Evolutionary conservation across 2,329 filamentous ascomycete genomes (phyloP).

Genomic region (Triangularia verruculosa): DNA sequence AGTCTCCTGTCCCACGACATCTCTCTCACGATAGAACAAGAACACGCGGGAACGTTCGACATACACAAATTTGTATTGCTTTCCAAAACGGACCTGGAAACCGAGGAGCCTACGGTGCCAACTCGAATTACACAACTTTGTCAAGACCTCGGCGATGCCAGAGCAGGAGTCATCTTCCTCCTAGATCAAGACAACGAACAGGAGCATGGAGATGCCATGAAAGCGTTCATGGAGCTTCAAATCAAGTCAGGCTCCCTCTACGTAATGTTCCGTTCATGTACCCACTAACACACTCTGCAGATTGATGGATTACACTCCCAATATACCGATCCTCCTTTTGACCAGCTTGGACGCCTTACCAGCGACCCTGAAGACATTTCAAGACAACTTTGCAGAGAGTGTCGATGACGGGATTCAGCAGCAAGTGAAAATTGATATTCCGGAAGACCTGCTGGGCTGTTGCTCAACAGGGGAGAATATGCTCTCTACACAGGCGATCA

Average conservation of each 20-base stretch:
- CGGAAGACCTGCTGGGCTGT: slow-evolving; percentile 33
- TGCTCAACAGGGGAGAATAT: slow-evolving; percentile 24
- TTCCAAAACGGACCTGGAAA: not conserved
- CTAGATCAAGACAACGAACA: slow-evolving; percentile 31
- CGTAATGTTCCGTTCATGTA: not conserved
- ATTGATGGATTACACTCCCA: not conserved
- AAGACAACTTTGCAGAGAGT: not conserved
- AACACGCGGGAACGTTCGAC: slow-evolving; percentile 7
- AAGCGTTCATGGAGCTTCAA: slow-evolving; percentile 43
- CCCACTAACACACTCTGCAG: not conserved
- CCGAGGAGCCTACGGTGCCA: not conserved
- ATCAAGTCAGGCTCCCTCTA: slow-evolving; percentile 36
- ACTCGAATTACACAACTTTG: slow-evolving; percentile 17
- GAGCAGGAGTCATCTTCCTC: slow-evolving; percentile 46
- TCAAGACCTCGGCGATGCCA: slow-evolving; percentile 38
- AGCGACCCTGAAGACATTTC: not conserved
- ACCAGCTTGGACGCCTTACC: not conserved
- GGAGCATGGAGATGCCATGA: slow-evolving; percentile 28
- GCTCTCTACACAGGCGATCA: slow-evolving; percentile 29
- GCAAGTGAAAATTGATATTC: slow-evolving; percentile 5
- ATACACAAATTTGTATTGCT: not conserved
- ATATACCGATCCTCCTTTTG: not conserved
- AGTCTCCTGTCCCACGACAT: slow-evolving; percentile 45
- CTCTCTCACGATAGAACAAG: slow-evolving; percentile 34
- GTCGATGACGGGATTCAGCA: not conserved